phyloP scores from a whole-genome alignment of 305 asterid species.

The Petunia hybrid region DNA sequence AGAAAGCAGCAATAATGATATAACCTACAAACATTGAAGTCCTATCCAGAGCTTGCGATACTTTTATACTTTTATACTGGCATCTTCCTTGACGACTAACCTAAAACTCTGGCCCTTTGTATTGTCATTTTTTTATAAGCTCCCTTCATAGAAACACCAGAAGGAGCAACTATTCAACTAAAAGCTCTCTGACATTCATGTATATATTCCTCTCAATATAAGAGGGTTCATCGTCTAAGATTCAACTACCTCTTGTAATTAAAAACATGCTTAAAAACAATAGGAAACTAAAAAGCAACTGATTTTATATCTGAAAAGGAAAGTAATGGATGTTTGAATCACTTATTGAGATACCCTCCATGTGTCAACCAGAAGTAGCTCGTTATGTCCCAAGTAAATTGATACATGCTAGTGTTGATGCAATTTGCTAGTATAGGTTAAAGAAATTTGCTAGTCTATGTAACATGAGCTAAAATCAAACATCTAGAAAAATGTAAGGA shows the following conservation, averaged over 20 bases:
- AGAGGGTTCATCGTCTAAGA: conserved; percentile 26
- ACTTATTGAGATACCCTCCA: background rate
- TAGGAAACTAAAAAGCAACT: conserved; percentile 7
- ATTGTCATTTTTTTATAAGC: background rate
- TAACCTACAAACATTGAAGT: background rate
- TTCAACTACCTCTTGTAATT: background rate
- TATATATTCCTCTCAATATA: background rate
- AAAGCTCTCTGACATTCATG: background rate
- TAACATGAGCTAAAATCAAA: conserved; percentile 25
- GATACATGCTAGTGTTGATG: conserved; percentile 12
- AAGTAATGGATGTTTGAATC: background rate
- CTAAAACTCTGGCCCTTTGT: background rate
- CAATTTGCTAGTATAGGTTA: conserved; percentile 1
- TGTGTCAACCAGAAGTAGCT: conserved; percentile 1
- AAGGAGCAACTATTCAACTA: conserved; percentile 19
- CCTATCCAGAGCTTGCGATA: background rate
- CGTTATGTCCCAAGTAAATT: background rate
- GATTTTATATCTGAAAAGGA: conserved; percentile 4
- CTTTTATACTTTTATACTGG: background rate
- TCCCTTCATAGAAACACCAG: background rate
- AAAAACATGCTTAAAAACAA: background rate
- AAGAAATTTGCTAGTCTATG: conserved; percentile 12
- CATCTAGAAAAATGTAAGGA: conserved; percentile 9
- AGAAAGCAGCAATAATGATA: conserved; percentile 2
- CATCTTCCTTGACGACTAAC: conserved; percentile 10